Evolutionary conservation across 345 rosid genomes (phyloP), one percentile per base, ranked within the genome.

Genomic region (Murraya koenigii): DNA sequence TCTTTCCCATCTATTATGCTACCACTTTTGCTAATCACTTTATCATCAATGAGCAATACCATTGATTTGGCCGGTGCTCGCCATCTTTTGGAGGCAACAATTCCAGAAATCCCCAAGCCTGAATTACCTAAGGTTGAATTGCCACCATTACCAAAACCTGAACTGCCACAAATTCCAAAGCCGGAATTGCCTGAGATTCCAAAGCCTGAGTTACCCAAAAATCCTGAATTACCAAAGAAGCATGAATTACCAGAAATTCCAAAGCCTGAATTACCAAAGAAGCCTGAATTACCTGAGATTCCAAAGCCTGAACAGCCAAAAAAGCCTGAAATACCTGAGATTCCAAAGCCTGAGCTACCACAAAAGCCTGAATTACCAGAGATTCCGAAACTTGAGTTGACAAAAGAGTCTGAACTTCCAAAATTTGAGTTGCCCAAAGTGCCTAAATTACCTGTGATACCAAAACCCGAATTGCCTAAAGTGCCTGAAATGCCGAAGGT

Each of bases 91-190:
- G 75, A 77, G 39, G 23, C 63, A 20, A 19, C 30, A 20, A 8
- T 3, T 17, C 82, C 83, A 1, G 83, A 86, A 3, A 14, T 77
- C 15, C 38, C 66, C 7, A 30, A 32, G 66, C 38, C 33, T 49
- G 55, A 52, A 52, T 52, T 52, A 22, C 56, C 61, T 7, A 3
- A n/a, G 26, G 10, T 58, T n/a, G 26, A 22, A n/a, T 23, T 19
- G 38, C 66, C 74, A 25, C n/a, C 1, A 13, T 6, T 55, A 14
- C 75, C 80, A n/a, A 44, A 58, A 55, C 79, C 66, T 17, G 79
- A 76, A 26, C 13, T 69, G 8, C 75, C 75, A 0, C 23, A 71
- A 0, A 35, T 77, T 28, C 80, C 80, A 1, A 30, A 63, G 23
- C 23, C 65, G 4, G 7, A 49, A 49, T 49, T 49, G 0, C 55